phyloP scores from a whole-genome alignment of 352 stramenopile genomes.

The Aphanomyces invadans region DNA sequence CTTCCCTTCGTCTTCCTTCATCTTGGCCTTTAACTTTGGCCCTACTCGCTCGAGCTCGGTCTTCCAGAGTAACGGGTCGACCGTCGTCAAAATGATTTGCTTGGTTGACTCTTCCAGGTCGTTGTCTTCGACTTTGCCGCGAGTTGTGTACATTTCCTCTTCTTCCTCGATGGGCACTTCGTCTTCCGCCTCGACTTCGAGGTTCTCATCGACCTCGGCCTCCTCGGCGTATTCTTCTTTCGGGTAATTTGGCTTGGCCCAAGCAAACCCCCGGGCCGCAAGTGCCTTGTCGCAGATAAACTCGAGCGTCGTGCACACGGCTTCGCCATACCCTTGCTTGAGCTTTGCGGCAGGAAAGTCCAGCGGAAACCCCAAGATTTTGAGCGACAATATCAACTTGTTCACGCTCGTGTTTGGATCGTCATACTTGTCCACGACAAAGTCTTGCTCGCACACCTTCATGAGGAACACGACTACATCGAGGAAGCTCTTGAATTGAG shows the following conservation, averaged over 20 bases:
- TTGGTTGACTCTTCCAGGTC: conserved; percentile 68
- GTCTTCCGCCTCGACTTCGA: conserved; percentile 33
- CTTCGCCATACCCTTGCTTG: conserved; percentile 68
- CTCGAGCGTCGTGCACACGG: conserved; percentile 58
- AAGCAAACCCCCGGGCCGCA: conserved; percentile 48
- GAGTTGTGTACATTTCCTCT: conserved; percentile 62
- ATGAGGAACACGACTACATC: conserved; percentile 65
- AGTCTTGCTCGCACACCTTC: conserved; percentile 69
- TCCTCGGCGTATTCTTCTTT: conserved; percentile 77
- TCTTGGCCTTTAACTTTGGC: conserved; percentile 54
- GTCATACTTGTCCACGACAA: conserved; percentile 83
- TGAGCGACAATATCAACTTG: conserved; percentile 79
- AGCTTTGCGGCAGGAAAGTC: conserved; percentile 76
- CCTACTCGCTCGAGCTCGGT: conserved; percentile 77
- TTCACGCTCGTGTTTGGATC: conserved; percentile 81
- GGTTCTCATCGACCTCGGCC: conserved; percentile 59
- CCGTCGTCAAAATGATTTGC: conserved; percentile 79
- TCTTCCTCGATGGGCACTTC: conserved; percentile 27
- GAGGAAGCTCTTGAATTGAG: conserved; percentile 75
- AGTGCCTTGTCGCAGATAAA: conserved; percentile 81
- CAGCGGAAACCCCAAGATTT: conserved; percentile 70
- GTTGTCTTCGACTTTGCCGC: conserved; percentile 35
- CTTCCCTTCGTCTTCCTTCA: conserved; percentile 50
- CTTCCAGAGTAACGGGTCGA: conserved; percentile 75
- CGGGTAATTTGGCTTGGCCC: conserved; percentile 57